Evolutionary conservation across 345 rosid genomes (phyloP).

Genomic region (Aurinia saxatilis): DNA sequence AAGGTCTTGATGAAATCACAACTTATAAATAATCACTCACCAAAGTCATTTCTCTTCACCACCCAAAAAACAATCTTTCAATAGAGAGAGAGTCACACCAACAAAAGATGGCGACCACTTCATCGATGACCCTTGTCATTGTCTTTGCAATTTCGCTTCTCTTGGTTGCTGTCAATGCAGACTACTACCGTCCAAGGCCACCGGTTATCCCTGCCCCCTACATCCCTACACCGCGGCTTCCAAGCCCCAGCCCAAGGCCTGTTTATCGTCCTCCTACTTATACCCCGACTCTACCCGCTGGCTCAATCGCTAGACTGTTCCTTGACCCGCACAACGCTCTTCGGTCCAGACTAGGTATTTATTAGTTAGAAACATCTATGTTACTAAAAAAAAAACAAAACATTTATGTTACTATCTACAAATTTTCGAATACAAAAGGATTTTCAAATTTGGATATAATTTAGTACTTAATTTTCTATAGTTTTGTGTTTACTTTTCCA

Average conservation of each 20-base stretch:
- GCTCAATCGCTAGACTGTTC: slow-evolving; percentile 37
- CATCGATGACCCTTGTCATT: slow-evolving; percentile 8
- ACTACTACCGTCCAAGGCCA: slow-evolving; percentile 28
- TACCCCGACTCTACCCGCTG: slow-evolving; percentile 12
- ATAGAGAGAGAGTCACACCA: slow-evolving; percentile 1
- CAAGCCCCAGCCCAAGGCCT: slow-evolving; percentile 25
- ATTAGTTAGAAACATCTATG: background rate
- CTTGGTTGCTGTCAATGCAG: slow-evolving; percentile 28
- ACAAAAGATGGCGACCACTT: slow-evolving; percentile 20
- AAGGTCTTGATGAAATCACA: background rate
- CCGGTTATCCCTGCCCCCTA: slow-evolving; percentile 14
- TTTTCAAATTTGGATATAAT: no score
- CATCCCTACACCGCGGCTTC: slow-evolving; percentile 10
- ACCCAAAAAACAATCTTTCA: slow-evolving; percentile 1
- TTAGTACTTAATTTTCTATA: no score
- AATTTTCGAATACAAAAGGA: no score
- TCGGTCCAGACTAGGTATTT: slow-evolving; percentile 33
- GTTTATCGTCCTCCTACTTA: slow-evolving; percentile 1
- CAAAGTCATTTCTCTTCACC: slow-evolving; percentile 16
- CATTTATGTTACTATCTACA: background rate
- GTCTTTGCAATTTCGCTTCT: slow-evolving; percentile 16
- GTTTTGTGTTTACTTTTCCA: no score
- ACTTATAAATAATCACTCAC: slow-evolving; percentile 25
- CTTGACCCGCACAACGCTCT: slow-evolving; percentile 66
- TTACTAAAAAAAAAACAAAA: no score